phyloP scores from a whole-genome alignment of 257 asterid species.

The Mitragyna speciosa region DNA sequence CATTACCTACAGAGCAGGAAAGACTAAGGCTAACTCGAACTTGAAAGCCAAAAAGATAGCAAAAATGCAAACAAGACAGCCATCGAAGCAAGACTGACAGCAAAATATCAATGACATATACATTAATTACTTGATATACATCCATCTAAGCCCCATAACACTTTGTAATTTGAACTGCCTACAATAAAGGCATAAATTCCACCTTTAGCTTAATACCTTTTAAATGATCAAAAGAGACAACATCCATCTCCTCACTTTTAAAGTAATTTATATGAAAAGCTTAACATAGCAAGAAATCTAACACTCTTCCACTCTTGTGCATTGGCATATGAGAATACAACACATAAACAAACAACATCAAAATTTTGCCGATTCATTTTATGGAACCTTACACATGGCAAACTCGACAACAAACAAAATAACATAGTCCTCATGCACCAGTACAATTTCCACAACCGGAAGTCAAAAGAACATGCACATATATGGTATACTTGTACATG shows the following conservation, averaged over 20 bases:
- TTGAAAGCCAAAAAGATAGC: conserved; percentile 1
- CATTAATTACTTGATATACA: background rate
- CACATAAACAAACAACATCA: background rate
- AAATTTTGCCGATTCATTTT: no score
- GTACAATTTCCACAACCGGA: no score
- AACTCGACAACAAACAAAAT: background rate
- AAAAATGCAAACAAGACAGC: background rate
- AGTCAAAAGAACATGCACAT: no score
- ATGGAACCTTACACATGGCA: background rate
- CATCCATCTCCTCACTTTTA: background rate
- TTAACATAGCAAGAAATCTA: background rate
- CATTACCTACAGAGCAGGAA: conserved; percentile 64
- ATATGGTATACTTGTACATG: background rate
- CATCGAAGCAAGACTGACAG: background rate
- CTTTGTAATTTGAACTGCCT: background rate
- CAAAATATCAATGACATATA: background rate
- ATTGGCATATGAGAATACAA: background rate
- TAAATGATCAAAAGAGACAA: background rate
- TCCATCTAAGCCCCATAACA: background rate
- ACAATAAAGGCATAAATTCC: background rate
- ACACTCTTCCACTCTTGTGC: background rate
- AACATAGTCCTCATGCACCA: background rate
- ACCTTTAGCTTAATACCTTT: background rate
- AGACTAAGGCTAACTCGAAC: conserved; percentile 17
- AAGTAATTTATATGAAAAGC: background rate